Percentiles rank a stretch among this genome's conserved stretches.
These are phyloP conservation scores for Xylariaceae sp. DNA, from an alignment of 2,329 filamentous ascomycete species.

Conservation along the genomic window DNA sequence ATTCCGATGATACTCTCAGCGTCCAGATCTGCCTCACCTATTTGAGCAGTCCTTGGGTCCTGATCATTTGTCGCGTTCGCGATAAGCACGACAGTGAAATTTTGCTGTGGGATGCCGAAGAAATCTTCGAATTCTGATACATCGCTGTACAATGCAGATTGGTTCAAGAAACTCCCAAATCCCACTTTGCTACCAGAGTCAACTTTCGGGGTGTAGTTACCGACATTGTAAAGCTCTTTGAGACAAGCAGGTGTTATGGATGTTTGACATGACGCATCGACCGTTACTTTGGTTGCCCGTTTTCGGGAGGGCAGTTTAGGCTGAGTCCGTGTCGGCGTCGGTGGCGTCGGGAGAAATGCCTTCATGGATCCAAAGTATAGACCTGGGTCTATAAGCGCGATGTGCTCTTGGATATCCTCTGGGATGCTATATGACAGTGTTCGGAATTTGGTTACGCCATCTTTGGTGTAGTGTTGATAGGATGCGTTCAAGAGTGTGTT, in stretches of 20 bases:
- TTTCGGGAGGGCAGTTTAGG: background rate
- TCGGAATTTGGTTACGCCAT: background rate
- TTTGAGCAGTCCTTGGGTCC: conserved; percentile 15
- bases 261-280: background rate
- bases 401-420: background rate
- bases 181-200: conserved; percentile 46
- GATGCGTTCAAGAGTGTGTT: background rate
- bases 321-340: background rate
- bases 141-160: conserved; percentile 48
- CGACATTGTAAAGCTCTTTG: conserved; percentile 41
- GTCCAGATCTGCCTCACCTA: conserved; percentile 16
- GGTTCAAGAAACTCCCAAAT: conserved; percentile 51
- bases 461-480: background rate
- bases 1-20: conserved; percentile 16
- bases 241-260: background rate
- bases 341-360: background rate
- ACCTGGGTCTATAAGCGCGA: background rate
- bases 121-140: conserved; percentile 35
- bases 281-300: background rate
- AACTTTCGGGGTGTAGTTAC: conserved; percentile 42
- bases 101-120: conserved; percentile 42
- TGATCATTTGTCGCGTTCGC: conserved; percentile 42
- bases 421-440: background rate
- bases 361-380: background rate
- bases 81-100: conserved; percentile 41